Evolutionary conservation across 306 rosid species (phyloP).

Genomic region (Sechiopsis laciniata): DNA sequence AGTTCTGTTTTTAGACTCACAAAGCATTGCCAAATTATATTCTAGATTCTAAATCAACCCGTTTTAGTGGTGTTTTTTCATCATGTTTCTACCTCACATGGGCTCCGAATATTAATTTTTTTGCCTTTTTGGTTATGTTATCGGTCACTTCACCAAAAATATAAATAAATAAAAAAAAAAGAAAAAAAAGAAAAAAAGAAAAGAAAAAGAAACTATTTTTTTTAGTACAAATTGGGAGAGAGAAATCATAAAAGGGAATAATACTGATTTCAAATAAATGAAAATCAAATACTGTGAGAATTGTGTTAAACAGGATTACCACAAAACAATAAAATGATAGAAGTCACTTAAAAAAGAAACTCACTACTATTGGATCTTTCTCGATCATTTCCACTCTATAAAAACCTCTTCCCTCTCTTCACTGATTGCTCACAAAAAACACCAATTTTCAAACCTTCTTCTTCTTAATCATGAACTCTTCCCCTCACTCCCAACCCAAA

Average conservation of each 20-base stretch:
- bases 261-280: too few relatives aligned
- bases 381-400: constrained; percentile 14
- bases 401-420: neutral
- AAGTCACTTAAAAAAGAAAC: too few relatives aligned
- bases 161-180: too few relatives aligned
- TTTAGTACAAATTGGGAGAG: too few relatives aligned
- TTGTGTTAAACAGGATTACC: too few relatives aligned
- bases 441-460: neutral
- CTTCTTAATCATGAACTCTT: constrained; percentile 15
- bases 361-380: neutral
- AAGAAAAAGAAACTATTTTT: too few relatives aligned
- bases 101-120: neutral
- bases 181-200: too few relatives aligned
- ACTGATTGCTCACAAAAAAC: neutral
- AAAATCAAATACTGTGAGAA: too few relatives aligned
- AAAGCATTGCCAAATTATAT: neutral
- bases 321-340: too few relatives aligned
- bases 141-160: constrained; percentile 18
- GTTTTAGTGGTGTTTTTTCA: constrained; percentile 8
- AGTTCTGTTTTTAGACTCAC: neutral
- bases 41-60: neutral
- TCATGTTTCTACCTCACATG: constrained; percentile 17
- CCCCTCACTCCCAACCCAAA: constrained; percentile 42
- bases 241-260: too few relatives aligned
- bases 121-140: neutral